These are phyloP conservation scores for Eimeria praecox DNA, from an alignment of 169 alveolate genomes.

Conservation along the genomic window DNA sequence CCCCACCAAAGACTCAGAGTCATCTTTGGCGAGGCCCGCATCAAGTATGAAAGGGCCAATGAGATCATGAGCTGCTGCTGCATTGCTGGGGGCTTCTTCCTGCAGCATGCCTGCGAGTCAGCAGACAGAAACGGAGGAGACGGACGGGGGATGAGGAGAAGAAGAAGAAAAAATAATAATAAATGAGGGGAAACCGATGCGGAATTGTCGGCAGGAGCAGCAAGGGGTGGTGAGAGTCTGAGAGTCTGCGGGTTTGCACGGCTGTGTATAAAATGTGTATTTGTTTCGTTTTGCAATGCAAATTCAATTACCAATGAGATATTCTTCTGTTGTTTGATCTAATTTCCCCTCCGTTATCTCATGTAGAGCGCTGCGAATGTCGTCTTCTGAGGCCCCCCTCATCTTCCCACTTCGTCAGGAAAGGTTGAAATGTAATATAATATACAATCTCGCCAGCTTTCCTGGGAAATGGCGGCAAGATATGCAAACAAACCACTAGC, in stretches of 20 bases:
- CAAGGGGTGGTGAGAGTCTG: no score
- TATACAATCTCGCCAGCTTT: background rate
- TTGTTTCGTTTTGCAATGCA: background rate
- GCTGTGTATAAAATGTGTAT: background rate
- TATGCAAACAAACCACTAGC: background rate
- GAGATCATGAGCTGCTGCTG: constrained; percentile 38
- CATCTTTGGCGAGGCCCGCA: constrained; percentile 56
- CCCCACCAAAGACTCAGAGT: constrained; percentile 33
- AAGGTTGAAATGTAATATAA: background rate
- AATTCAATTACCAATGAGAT: constrained; percentile 21
- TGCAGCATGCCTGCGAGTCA: constrained; percentile 75
- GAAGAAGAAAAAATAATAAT: background rate
- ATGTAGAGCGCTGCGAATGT: background rate
- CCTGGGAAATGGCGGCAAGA: background rate
- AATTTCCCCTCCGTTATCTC: constrained; percentile 30
- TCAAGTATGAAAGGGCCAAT: constrained; percentile 74
- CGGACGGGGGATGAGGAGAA: background rate
- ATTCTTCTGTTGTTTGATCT: constrained; percentile 45
- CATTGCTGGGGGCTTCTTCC: constrained; percentile 47
- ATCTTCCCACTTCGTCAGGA: background rate
- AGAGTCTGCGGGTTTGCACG: background rate
- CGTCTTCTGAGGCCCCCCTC: constrained; percentile 21
- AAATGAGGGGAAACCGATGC: background rate
- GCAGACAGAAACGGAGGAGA: background rate
- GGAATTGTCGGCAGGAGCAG: no score